Evolutionary conservation across 1,284 basidiomycete species (phyloP).

Genomic region (Cutaneotrichosporon dermatis): DNA sequence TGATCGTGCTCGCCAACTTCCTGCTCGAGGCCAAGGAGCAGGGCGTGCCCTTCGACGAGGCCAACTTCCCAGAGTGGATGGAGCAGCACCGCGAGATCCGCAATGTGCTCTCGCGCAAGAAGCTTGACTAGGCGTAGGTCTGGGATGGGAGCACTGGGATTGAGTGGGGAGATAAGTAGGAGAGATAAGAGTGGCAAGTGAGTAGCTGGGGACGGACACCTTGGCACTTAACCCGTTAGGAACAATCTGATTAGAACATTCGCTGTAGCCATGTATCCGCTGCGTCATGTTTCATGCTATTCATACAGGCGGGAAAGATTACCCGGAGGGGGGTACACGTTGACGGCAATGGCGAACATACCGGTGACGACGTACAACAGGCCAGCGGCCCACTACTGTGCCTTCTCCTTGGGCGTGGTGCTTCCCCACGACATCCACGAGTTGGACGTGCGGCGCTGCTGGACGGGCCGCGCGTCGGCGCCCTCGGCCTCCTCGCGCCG

Average conservation of each 20-base stretch:
- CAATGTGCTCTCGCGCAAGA: conserved; percentile 65
- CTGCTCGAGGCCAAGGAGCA: conserved; percentile 67
- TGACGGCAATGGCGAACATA: neutral
- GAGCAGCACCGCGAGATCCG: conserved; percentile 76
- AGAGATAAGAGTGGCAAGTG: neutral
- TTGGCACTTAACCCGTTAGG: no score
- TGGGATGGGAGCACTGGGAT: neutral
- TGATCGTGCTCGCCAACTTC: conserved; percentile 95
- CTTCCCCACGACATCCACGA: conserved; percentile 14
- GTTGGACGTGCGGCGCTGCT: neutral
- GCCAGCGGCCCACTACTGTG: neutral
- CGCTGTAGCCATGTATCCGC: no score
- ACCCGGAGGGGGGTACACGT: neutral
- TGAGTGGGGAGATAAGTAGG: neutral
- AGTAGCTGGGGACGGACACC: no score
- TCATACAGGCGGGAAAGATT: no score
- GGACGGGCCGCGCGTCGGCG: neutral
- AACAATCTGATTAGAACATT: no score
- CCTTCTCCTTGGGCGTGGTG: conserved; percentile 10
- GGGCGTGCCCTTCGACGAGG: conserved; percentile 48
- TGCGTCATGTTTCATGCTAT: no score
- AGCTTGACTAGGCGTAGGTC: conserved; percentile 58
- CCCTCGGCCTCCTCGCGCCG: conserved; percentile 38
- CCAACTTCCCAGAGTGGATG: conserved; percentile 73
- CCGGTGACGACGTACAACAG: neutral